Evolutionary conservation across 1,284 basidiomycete species (phyloP), one percentile per base, ranked within the genome.

Genomic region (Ganoderma meredithae): DNA sequence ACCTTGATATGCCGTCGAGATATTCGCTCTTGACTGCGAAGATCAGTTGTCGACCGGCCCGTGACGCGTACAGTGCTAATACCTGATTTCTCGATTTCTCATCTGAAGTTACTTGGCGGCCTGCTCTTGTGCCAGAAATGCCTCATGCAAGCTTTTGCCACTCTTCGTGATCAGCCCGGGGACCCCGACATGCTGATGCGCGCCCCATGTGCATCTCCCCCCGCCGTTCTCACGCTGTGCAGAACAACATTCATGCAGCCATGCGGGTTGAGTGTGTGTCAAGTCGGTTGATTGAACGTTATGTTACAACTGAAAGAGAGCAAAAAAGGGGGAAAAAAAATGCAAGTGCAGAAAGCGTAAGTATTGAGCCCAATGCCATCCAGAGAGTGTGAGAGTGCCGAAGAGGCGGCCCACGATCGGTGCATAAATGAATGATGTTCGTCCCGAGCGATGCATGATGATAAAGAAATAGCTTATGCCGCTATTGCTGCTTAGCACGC

Each of bases 41-140:
- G 87, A 86, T 87, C 92, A 74, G 79, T 88, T 90, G 72, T 84
- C 81, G 90, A 79, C 82, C 91, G 73, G 80, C 79, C 72, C 95
- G 22, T 49, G 47, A 49, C 47, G 22, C 47, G 47, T 25, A 49
- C 10, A 49, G 47, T 49, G 12, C 22, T 22, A 25, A 9, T 6
- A 6, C 36, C 36, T 36, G n/a, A 47, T 22, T 9, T 5, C 44
- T 47, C 44, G 19, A 22, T 19, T 47, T 17, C 44, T 10, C 9
- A 5, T 49, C 47, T 22, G 10, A 49, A 13, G 10, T 13, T 49
- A 22, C 47, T 25, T 25, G 5, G 22, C 13, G 5, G 22, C 10
- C 47, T 49, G 47, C n/a, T 13, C 47, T 4, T 12, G 25, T 22
- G 47, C 47, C n/a, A 10, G 22, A 25, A 10, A 49, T 25, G 47